Evolutionary conservation across 345 rosid species (phyloP), one percentile per base, ranked within the genome.

Genomic region (Limnanthes douglasii): DNA sequence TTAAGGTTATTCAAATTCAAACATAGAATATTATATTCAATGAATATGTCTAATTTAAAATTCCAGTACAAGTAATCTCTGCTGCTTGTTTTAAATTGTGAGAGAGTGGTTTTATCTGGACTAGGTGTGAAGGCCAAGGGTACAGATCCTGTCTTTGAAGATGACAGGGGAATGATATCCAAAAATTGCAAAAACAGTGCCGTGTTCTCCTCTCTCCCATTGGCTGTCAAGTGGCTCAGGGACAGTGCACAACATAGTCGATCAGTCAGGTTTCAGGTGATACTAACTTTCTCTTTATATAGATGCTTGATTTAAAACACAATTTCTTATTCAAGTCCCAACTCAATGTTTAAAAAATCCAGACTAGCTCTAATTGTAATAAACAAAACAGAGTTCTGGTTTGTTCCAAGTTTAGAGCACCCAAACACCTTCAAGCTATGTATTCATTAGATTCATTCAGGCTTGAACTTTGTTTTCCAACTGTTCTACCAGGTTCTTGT

Each of bases 221-320:
- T 56, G 45, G 93, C 96, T 30, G 71, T 90, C 31, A 80, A 80
- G 56, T 90, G 96, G 96, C 69, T 90, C 17, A 61, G 99, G 57
- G 90, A 92, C 57, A 61, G 50, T 31, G 70, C 68, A 28, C 59
- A 57, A 15, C 73, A 65, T 34, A 78, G 78, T 57, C 72, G 35
- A 27, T 61, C 80, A 38, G 43, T 64, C 50, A 73, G 69, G 30
- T 34, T 66, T 41, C 98, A 84, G 98, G 98, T 80, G 68, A 56
- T 28, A 30, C 8, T 19, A 23, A 5, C 39, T 52, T 36, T 18
- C 18, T 28, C 7, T 4, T 22, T 6, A 19, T n/a, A n/a, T n/a
- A n/a, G n/a, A n/a, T n/a, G n/a, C n/a, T 25, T 8, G 10, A 25
- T 25, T 25, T 25, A 25, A 5, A 11, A 5, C 29, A 25, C 2